phyloP scores from a whole-genome alignment of 1,284 basidiomycete genomes.

The Apiotrichum gracile region DNA sequence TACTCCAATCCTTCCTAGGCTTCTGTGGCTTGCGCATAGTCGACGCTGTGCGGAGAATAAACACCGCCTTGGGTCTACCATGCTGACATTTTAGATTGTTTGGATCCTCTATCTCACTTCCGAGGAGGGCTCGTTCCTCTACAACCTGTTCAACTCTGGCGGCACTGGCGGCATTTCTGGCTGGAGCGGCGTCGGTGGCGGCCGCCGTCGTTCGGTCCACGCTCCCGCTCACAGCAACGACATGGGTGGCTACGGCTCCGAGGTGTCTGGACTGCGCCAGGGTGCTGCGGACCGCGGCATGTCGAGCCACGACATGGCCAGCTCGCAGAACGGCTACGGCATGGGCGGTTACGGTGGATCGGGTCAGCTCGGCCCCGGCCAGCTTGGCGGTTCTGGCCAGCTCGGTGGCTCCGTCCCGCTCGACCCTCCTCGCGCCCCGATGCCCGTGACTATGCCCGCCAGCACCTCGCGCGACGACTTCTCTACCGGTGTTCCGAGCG shows the following conservation, averaged over 20 bases:
- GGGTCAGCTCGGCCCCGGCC: neutral
- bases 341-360: conserved; percentile 1
- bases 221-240: conserved; percentile 11
- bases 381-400: neutral
- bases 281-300: conserved; percentile 25
- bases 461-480: conserved; percentile 7
- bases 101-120: conserved; percentile 96
- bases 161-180: conserved; percentile 80
- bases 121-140: conserved; percentile 80
- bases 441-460: neutral
- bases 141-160: conserved; percentile 75
- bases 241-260: conserved; percentile 8
- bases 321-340: conserved; percentile 21
- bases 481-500: conserved; percentile 1
- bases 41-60: neutral
- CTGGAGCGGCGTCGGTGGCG: conserved; percentile 50
- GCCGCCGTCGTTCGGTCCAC: conserved; percentile 15
- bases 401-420: neutral
- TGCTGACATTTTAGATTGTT: conserved; percentile 58
- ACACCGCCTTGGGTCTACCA: no score
- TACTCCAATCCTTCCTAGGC: neutral
- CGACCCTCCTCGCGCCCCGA: neutral
- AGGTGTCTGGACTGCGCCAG: conserved; percentile 13
- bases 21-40: neutral
- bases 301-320: conserved; percentile 19